Base-by-base conservation (phyloP, 129 eudicot species). In the Ambrosia artemisiifolia region DNA sequence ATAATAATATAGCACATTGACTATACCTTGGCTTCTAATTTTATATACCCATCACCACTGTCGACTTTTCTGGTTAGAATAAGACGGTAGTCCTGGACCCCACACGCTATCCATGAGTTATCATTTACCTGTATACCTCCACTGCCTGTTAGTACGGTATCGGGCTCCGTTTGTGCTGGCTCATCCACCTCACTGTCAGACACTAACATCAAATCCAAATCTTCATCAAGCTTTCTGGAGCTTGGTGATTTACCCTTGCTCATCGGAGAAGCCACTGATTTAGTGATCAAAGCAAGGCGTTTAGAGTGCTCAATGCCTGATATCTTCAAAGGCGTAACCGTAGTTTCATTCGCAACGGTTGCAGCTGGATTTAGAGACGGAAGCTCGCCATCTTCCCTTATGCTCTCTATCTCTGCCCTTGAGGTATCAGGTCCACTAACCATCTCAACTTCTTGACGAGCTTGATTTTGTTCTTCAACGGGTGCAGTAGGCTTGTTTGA, bases 351-450 rank as follows among this genome's bases (percentile, higher is more conserved):
- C 14, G 48, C 78, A 47, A 62, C 65, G 3, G 56, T 42, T 34
- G 85, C 19, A 53, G 44, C 64, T 44, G 86, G 81, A 82, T 72
- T 55, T 72, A 87, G 50, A 69, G 92, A 85, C 28, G 97, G 98
- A 64, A 94, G 98, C 82, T 94, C 98, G 59, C 98, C 98, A 86
- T 94, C 98, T 76, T 93, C 98, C 70, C 87, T 69, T 28, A 66
- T 12, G 68, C 44, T 70, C 38, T 86, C 98, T 64, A 71, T 65
- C 72, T 80, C 94, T 53, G 77, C 72, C 75, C 84, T 90, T 77
- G 89, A 81, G 69, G 79, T 68, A 61, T 74, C 93, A 46, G 75
- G 73, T 62, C 62, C 83, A 57, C 28, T 73, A 48, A 72, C 84
- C 59, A 54, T 57, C 20, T 80, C 86, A 11, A 64, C 36, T 51